Percentiles rank a stretch among this genome's conserved stretches.
These are phyloP conservation scores for Gastrodia elata DNA, from an alignment of 106 monocot species.

Conservation along the genomic window DNA sequence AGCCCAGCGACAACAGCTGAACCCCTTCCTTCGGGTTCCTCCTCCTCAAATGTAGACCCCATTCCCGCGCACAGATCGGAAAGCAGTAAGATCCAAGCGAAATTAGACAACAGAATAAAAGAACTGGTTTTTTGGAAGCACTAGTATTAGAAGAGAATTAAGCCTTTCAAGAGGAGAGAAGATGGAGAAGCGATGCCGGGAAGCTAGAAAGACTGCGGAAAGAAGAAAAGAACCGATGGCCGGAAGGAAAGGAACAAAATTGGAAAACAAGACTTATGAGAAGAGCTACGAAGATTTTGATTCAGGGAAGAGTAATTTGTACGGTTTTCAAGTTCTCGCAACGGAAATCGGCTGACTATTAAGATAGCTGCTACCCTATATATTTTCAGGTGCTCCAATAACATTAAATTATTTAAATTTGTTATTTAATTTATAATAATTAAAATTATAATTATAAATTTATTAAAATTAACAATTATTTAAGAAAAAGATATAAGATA, in stretches of 20 bases:
- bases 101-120: background rate
- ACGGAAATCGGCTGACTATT: too few relatives aligned
- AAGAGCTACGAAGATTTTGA: too few relatives aligned
- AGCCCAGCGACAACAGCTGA: slow-evolving; percentile 19
- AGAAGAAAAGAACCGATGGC: background rate
- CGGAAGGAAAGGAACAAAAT: background rate
- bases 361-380: too few relatives aligned
- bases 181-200: background rate
- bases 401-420: too few relatives aligned
- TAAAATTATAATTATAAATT: too few relatives aligned
- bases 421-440: too few relatives aligned
- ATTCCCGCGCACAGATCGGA: background rate
- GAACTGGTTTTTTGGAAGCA: background rate
- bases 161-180: background rate
- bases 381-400: too few relatives aligned
- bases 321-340: too few relatives aligned
- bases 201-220: background rate
- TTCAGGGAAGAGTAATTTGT: too few relatives aligned
- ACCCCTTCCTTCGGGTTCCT: slow-evolving; percentile 2
- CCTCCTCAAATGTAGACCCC: background rate
- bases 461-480: too few relatives aligned
- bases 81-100: background rate
- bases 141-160: background rate
- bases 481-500: too few relatives aligned
- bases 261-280: too few relatives aligned